A percentile compares a stretch with the other conserved stretches of the same genome.
These are phyloP conservation scores for Puccinia polysora DNA, from an alignment of 1,284 basidiomycete genomes.

Conservation along the genomic window DNA sequence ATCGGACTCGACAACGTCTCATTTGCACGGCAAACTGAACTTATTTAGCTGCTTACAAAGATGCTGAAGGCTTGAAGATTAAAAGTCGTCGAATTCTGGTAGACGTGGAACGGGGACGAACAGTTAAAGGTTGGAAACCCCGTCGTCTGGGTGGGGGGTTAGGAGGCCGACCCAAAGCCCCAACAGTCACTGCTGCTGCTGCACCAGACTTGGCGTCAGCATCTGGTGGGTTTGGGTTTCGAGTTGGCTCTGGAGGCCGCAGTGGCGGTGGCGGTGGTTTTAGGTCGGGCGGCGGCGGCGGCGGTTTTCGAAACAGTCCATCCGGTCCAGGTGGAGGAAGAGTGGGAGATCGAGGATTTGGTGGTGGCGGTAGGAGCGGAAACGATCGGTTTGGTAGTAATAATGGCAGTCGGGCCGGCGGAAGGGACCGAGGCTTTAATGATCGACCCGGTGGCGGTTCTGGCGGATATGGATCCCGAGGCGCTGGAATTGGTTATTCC, in stretches of 20 bases:
- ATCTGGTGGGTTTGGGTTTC: constrained; percentile 45
- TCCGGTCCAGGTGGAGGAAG: constrained; percentile 27
- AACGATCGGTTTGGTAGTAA: constrained; percentile 47
- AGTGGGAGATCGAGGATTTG: constrained; percentile 45
- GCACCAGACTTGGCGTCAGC: constrained; percentile 5
- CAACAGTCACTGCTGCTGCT: constrained; percentile 48
- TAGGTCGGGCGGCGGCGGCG: constrained; percentile 55
- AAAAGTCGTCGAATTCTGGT: constrained; percentile 91
- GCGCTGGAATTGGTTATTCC: constrained; percentile 24
- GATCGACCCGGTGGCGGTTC: constrained; percentile 24
- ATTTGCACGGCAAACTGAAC: neutral
- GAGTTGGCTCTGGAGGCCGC: constrained; percentile 52
- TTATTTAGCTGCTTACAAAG: constrained; percentile 85
- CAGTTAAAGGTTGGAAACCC: constrained; percentile 97
- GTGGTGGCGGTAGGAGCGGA: constrained; percentile 47
- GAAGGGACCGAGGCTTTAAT: constrained; percentile 44
- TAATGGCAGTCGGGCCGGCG: too few species aligned
- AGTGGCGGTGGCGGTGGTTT: too few species aligned
- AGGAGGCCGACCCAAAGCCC: constrained; percentile 85
- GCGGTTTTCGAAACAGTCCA: constrained; percentile 26
- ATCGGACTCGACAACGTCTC: neutral
- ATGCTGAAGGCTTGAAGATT: constrained; percentile 94
- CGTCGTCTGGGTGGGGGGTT: constrained; percentile 88
- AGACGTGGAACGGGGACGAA: constrained; percentile 95
- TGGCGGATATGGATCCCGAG: constrained; percentile 19